Conservation (phyloP, 805 yeast genomes). For the Candida manassasensis region DNA sequence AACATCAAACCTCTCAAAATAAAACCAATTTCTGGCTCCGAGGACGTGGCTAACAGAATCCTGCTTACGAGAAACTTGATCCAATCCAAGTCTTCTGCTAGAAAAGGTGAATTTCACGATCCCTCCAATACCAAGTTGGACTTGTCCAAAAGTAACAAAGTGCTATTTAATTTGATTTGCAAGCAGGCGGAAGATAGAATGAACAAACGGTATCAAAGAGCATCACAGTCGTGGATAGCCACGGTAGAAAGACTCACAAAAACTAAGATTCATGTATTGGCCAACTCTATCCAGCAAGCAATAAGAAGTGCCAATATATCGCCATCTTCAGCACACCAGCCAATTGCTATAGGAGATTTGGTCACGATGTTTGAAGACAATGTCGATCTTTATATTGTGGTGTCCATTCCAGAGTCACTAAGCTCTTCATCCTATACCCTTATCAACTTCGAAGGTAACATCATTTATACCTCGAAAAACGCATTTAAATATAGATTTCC, state of each 20-base stretch:
- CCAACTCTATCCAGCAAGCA: slow-evolving; percentile 3
- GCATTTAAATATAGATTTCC: slow-evolving; percentile 53
- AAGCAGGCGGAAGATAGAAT: slow-evolving; percentile 15
- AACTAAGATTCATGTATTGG: not conserved
- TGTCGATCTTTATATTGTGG: slow-evolving; percentile 50
- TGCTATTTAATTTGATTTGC: slow-evolving; percentile 15
- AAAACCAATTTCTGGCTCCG: not conserved
- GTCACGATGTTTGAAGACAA: slow-evolving; percentile 48
- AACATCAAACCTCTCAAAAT: not conserved
- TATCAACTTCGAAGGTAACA: slow-evolving; percentile 52
- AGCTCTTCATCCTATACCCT: slow-evolving; percentile 55
- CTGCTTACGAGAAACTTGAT: not conserved
- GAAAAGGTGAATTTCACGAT: not conserved
- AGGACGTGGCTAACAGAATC: not conserved
- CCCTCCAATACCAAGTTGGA: slow-evolving; percentile 21
- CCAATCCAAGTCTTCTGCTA: not conserved
- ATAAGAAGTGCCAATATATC: slow-evolving; percentile 16
- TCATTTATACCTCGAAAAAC: slow-evolving; percentile 43
- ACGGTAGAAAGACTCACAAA: slow-evolving; percentile 2
- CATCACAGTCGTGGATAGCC: slow-evolving; percentile 18
- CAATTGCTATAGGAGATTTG: slow-evolving; percentile 54
- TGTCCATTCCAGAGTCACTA: slow-evolving; percentile 45
- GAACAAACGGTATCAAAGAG: slow-evolving; percentile 13
- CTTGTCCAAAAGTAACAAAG: slow-evolving; percentile 15
- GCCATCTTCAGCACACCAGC: slow-evolving; percentile 11